Evolutionary conservation across 495 filamentous ascomycete genomes (phyloP).

Genomic region (Penicillium cataractarum): DNA sequence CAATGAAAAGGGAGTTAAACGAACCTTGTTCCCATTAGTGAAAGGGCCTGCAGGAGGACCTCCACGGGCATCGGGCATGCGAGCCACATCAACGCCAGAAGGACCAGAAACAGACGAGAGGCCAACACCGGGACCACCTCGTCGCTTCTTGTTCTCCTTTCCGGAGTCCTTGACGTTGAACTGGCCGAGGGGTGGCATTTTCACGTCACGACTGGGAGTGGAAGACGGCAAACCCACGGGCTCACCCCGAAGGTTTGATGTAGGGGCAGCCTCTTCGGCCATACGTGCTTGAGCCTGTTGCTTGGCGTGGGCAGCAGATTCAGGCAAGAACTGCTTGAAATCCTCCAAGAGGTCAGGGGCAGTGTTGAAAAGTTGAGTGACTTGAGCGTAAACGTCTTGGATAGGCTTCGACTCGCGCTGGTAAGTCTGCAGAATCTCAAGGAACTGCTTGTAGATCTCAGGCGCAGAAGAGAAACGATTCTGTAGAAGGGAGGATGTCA

Average conservation of each 20-base stretch:
- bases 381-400: constrained; percentile 97
- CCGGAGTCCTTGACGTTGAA: constrained; percentile 72
- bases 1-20: constrained; percentile 16
- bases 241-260: constrained; percentile 63
- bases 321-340: constrained; percentile 98
- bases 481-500: constrained; percentile 41
- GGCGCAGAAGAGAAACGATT: constrained; percentile 94
- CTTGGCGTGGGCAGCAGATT: constrained; percentile 90
- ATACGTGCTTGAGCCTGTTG: constrained; percentile 58
- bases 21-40: constrained; percentile 57
- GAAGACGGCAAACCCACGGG: constrained; percentile 48
- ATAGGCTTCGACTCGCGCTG: constrained; percentile 98
- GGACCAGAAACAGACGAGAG: constrained; percentile 36
- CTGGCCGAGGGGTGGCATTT: constrained; percentile 92
- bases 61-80: constrained; percentile 41
- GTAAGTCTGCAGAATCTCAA: constrained; percentile 98
- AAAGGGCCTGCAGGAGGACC: constrained; percentile 39
- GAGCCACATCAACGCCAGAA: constrained; percentile 37
- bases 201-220: constrained; percentile 59
- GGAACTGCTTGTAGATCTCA: constrained; percentile 98
- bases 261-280: constrained; percentile 67
- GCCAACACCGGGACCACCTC: constrained; percentile 48
- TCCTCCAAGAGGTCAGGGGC: constrained; percentile 98
- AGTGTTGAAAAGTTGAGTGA: constrained; percentile 88
- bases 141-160: constrained; percentile 82